Base-by-base conservation (phyloP, 768 basidiomycete genomes). In the Leucocoprinus birnbaumii region DNA sequence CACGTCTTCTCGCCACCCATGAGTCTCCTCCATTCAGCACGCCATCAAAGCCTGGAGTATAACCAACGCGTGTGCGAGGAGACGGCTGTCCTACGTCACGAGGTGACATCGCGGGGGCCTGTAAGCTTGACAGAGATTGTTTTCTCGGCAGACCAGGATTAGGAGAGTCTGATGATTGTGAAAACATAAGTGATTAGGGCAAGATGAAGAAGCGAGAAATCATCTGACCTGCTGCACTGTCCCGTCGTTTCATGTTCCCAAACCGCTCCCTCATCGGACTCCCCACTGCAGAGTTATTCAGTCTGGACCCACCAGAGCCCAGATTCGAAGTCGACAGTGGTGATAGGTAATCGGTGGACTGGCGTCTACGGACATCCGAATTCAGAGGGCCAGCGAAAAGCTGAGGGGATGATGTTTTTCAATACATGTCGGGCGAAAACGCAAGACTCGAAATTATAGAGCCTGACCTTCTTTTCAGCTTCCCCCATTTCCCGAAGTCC, bases 281-380 rank as follows among this genome's bases (percentile, higher is more conserved):
- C 44, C 69, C 71, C 69, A 66, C 67, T 59, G 62, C 73, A 56
- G 67, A 74, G 64, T 85, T 81, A 59, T 70, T 73, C 50, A 82
- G 63, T 63, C 88, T 82, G 43, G 82, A 75, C 59, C 88, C 75
- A 48, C 90, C 89, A 11, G 73, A 67, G 31, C 72, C 69, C 5
- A 66, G 62, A 38, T 80, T 69, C 26, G 80, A 74, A 2, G 79
- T 79, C 57, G 76, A 72, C 52, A 86, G 71, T 22, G 86, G 77
- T 13, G 83, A 83, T 58, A 87, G 74, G 61, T 81, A 79, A 72
- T 92, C 90, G 51, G 75, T 82, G 47, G 90, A 89, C 70, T 89
- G 90, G 59, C 92, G 90, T 61, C 87, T 84, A 70, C 91, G 91
- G 66, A 89, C 77, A 63, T 93, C 90, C 56, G 93, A 93, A 73